phyloP scores from a whole-genome alignment of 73 alveolate species.

The Symbiodinium pilosum region DNA sequence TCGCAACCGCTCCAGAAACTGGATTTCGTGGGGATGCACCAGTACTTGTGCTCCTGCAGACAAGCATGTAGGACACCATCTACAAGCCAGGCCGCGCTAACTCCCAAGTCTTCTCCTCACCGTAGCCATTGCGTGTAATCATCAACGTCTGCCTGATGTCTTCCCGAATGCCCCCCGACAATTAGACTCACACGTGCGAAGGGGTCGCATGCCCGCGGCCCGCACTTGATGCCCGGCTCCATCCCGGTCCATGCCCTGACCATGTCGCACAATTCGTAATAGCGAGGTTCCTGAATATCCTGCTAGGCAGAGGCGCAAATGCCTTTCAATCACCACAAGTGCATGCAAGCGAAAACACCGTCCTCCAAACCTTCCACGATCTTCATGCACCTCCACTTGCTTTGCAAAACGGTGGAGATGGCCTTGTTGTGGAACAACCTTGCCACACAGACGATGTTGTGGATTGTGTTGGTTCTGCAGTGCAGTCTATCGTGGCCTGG shows the following conservation, averaged over 20 bases:
- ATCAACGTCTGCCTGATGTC: slow-evolving; percentile 85
- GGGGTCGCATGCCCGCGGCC: background rate
- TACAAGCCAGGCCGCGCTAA: background rate
- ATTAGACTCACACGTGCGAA: background rate
- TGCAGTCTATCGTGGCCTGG: no score
- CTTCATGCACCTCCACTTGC: slow-evolving; percentile 90
- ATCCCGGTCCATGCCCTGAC: slow-evolving; percentile 46
- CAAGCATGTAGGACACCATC: background rate
- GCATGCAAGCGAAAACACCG: background rate
- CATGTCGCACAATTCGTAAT: slow-evolving; percentile 62
- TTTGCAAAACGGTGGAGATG: slow-evolving; percentile 90
- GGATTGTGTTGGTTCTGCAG: no score
- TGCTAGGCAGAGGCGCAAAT: background rate
- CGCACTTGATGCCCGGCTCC: slow-evolving; percentile 32
- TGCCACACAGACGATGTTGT: no score
- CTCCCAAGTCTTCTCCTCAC: slow-evolving; percentile 18
- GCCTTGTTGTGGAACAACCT: slow-evolving; percentile 57
- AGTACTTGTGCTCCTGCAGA: background rate
- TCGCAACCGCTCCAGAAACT: background rate
- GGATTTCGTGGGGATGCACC: background rate
- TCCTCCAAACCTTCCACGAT: slow-evolving; percentile 89
- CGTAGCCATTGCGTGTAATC: slow-evolving; percentile 91
- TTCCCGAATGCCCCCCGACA: background rate
- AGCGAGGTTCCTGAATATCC: slow-evolving; percentile 77
- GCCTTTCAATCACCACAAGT: background rate